phyloP scores from a whole-genome alignment of 2,329 filamentous ascomycete genomes.

The Penicillium sp. region DNA sequence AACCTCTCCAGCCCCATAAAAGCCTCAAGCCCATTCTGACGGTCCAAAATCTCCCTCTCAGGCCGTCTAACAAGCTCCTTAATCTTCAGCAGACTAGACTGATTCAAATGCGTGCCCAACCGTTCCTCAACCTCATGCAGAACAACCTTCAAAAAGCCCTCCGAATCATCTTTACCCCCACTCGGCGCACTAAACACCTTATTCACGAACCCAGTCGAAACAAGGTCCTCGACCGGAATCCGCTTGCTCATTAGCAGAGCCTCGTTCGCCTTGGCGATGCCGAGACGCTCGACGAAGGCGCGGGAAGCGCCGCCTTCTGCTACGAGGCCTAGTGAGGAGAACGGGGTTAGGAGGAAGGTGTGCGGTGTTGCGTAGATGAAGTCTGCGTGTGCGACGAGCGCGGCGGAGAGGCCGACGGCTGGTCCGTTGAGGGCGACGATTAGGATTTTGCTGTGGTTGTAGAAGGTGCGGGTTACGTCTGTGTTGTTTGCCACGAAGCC shows the following conservation, averaged over 20 bases:
- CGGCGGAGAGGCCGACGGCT: conserved; percentile 84
- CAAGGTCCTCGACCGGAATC: conserved; percentile 73
- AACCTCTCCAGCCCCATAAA: conserved; percentile 85
- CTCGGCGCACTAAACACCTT: conserved; percentile 69
- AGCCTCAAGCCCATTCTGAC: conserved; percentile 80
- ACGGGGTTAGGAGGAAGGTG: conserved; percentile 87
- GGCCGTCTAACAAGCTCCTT: conserved; percentile 81
- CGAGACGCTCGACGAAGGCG: conserved; percentile 79
- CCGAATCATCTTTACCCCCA: conserved; percentile 64
- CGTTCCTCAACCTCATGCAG: conserved; percentile 79
- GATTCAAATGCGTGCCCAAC: conserved; percentile 77
- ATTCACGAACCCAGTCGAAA: conserved; percentile 81
- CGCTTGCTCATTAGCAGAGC: conserved; percentile 88
- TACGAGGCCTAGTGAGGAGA: conserved; percentile 86
- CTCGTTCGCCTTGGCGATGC: conserved; percentile 83
- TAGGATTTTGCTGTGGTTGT: conserved; percentile 91
- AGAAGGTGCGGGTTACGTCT: conserved; percentile 86
- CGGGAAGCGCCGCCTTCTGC: conserved; percentile 82
- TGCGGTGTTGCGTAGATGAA: conserved; percentile 87
- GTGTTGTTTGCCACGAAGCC: conserved; percentile 84
- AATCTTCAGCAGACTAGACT: conserved; percentile 78
- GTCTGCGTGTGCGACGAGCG: conserved; percentile 80
- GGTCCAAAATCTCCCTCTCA: conserved; percentile 72
- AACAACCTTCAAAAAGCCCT: conserved; percentile 72
- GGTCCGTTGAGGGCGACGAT: conserved; percentile 91